Base-by-base conservation (phyloP, 345 rosid genomes). In the Combretum micranthum region DNA sequence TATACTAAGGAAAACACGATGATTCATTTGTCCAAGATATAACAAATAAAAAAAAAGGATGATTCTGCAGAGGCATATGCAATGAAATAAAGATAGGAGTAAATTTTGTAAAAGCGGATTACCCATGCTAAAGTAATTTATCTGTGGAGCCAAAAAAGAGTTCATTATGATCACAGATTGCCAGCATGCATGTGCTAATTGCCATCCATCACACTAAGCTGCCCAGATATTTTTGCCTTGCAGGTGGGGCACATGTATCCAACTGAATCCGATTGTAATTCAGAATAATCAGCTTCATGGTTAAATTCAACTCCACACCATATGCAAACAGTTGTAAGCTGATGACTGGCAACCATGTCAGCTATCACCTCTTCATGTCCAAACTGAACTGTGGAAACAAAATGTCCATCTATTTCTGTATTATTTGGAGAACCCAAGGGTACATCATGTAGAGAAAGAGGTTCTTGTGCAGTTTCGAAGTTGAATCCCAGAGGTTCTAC, bases 201-300 rank as follows among this genome's bases (percentile, higher is more conserved):
- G 22, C 47, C 37, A 25, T 53, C 73, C 52, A 64, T 14, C 21
- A 46, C 65, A 55, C 55, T 20, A 55, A 74, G 61, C 49, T 75
- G 74, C 49, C 85, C 78, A 17, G 80, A 77, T 37, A 80, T 78
- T 71, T 77, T 81, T 11, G 72, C 69, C 70, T 83, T 83, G 85
- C 89, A 86, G 65, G 70, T 59, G 2, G 78, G 80, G 69, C 94
- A 86, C 83, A 86, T 80, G 56, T 79, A 83, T 53, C 87, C 94
- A 15, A 77, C 84, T 8, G 93, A 83, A 54, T 69, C 89, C 45
- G 85, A 81, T 61, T 77, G 85, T 51, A 74, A 15, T 47, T 79
- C 82, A 12, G 82, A 61, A 70, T 73, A 83, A 32, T 65, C 26
- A 23, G 71, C 72, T 64, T 76, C 84, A 18, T 85, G 77, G 59